phyloP scores from a whole-genome alignment of 345 rosid species.

The Brassica juncea region DNA sequence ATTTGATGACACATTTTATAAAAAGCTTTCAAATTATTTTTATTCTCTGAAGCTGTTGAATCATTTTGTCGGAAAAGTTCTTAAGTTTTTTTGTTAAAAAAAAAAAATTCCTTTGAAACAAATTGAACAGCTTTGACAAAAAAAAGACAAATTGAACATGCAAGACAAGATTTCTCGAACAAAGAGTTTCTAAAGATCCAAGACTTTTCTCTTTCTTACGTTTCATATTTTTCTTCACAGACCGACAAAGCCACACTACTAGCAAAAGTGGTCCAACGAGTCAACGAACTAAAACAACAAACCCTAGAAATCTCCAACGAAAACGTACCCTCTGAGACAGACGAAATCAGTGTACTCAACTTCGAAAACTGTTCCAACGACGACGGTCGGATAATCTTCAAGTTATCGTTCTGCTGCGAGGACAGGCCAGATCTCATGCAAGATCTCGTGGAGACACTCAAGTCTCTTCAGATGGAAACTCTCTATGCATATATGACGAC shows the following conservation, averaged over 20 bases:
- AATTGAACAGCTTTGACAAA: too few relatives aligned
- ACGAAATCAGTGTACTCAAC: slow-evolving; percentile 71
- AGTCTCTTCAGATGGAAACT: slow-evolving; percentile 74
- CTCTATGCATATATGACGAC: slow-evolving; percentile 76
- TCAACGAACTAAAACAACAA: slow-evolving; percentile 80
- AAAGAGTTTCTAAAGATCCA: neutral
- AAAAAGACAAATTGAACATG: neutral
- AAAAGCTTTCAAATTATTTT: neutral
- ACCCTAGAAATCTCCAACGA: slow-evolving; percentile 63
- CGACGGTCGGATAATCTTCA: slow-evolving; percentile 61
- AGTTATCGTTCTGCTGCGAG: slow-evolving; percentile 84
- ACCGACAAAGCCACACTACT: slow-evolving; percentile 93
- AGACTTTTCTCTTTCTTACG: slow-evolving; percentile 1
- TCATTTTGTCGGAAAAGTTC: neutral
- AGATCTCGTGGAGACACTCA: slow-evolving; percentile 67
- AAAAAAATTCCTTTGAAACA: neutral
- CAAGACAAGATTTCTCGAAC: neutral
- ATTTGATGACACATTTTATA: neutral
- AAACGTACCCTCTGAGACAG: slow-evolving; percentile 75
- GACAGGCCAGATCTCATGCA: slow-evolving; percentile 77
- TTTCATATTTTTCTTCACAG: slow-evolving; percentile 40
- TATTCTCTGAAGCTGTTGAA: neutral
- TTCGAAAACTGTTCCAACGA: slow-evolving; percentile 53
- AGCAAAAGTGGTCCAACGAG: slow-evolving; percentile 86
- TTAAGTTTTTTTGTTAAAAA: neutral